Evolutionary conservation across 176 grass and related monocot species (phyloP).

Genomic region (Tillandsia leiboldiana): DNA sequence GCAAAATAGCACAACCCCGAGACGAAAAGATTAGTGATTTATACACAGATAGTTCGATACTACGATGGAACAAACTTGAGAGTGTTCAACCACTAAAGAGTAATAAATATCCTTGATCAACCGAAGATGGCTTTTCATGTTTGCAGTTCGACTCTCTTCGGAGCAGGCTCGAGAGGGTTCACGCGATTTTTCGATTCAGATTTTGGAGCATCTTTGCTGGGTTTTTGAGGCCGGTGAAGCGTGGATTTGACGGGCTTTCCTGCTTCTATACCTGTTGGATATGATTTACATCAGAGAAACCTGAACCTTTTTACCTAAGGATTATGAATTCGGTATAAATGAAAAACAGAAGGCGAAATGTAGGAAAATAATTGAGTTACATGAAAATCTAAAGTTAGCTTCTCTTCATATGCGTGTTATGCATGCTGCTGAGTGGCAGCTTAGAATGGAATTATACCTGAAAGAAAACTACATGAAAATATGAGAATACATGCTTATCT

Average conservation of each 20-base stretch:
- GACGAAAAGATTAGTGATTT: background rate
- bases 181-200: conserved; percentile 18
- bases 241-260: conserved; percentile 23
- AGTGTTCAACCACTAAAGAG: background rate
- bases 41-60: background rate
- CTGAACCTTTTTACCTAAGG: background rate
- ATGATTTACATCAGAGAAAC: conserved; percentile 5
- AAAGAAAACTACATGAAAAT: background rate
- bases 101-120: conserved; percentile 27
- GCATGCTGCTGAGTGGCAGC: background rate
- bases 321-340: background rate
- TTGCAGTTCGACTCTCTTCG: conserved; percentile 31
- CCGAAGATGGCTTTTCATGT: conserved; percentile 4
- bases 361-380: background rate
- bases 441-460: background rate
- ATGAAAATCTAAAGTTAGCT: background rate
- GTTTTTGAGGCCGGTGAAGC: conserved; percentile 16
- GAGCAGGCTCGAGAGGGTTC: conserved; percentile 18
- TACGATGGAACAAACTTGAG: background rate
- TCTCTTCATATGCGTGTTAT: background rate
- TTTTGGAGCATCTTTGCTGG: conserved; percentile 7
- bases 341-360: background rate
- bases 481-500: background rate
- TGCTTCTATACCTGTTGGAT: conserved; percentile 27
- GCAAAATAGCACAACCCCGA: background rate